Conservation (phyloP, 441 rosid genomes). For the Pelargonium myrrhifolium region DNA sequence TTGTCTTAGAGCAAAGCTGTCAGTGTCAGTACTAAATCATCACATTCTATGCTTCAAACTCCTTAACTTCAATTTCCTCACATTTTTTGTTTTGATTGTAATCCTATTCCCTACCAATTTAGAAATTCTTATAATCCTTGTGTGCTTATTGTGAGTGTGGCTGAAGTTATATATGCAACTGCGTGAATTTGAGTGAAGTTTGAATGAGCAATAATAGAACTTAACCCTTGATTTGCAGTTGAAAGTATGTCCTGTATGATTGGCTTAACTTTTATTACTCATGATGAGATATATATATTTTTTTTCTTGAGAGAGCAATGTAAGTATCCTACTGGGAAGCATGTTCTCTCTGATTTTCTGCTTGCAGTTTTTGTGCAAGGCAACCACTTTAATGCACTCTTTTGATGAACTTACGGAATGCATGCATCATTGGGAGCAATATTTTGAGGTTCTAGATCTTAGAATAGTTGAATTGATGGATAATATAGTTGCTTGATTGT, state of each 20-base stretch:
- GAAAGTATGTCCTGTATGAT: constrained; percentile 6
- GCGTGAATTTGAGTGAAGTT: neutral
- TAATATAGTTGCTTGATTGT: constrained; percentile 14
- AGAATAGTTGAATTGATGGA: constrained; percentile 5
- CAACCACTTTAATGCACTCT: constrained; percentile 13
- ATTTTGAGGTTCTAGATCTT: constrained; percentile 14
- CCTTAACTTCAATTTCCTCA: neutral
- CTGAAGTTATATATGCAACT: constrained; percentile 10
- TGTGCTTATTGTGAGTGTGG: constrained; percentile 4
- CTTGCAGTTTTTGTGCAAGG: constrained; percentile 16
- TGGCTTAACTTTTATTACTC: neutral
- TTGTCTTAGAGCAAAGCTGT: neutral
- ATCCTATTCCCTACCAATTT: neutral
- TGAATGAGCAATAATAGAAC: neutral
- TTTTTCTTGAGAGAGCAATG: constrained; percentile 1
- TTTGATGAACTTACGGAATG: constrained; percentile 11
- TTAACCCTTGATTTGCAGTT: constrained; percentile 9
- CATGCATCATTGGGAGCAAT: constrained; percentile 12
- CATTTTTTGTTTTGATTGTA: neutral
- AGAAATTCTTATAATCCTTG: neutral
- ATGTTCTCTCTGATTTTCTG: constrained; percentile 12
- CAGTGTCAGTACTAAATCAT: neutral
- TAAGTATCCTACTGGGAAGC: constrained; percentile 7
- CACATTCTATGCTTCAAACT: neutral
- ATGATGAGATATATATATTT: neutral